These are phyloP conservation scores for Pichia kudriavzevii DNA, from an alignment of 1,139 yeast genomes.

Conservation along the genomic window DNA sequence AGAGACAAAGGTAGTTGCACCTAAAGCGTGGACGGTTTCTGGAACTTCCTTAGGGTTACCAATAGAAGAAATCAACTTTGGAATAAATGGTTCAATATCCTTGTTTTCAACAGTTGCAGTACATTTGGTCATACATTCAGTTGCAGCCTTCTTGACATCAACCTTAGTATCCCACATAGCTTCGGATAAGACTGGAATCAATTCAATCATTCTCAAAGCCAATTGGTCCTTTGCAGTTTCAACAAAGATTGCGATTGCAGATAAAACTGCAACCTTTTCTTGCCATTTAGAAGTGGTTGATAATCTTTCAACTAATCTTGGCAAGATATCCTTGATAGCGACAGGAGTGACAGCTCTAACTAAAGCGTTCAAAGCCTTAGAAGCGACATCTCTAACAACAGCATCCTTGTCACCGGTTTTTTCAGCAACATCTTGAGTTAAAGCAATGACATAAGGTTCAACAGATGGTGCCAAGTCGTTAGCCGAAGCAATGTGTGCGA, in stretches of 20 bases:
- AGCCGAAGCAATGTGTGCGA: slow-evolving; percentile 75
- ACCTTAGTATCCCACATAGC: slow-evolving; percentile 99
- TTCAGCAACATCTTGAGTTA: slow-evolving; percentile 61
- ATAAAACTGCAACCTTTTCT: slow-evolving; percentile 89
- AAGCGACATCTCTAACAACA: slow-evolving; percentile 63
- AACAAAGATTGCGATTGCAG: slow-evolving; percentile 78
- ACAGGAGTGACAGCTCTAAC: slow-evolving; percentile 83
- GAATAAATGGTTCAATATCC: slow-evolving; percentile 98
- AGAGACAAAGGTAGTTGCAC: slow-evolving; percentile 99
- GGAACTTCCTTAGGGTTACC: slow-evolving; percentile 96
- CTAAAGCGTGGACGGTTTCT: slow-evolving; percentile 96
- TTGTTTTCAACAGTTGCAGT: slow-evolving; percentile 98
- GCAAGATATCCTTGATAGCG: slow-evolving; percentile 85
- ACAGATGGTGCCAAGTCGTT: slow-evolving; percentile 81
- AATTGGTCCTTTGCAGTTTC: slow-evolving; percentile 93
- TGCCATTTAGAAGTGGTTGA: slow-evolving; percentile 88
- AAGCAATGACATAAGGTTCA: slow-evolving; percentile 85
- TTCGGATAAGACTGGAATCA: slow-evolving; percentile 96
- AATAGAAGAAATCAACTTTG: slow-evolving; percentile 93
- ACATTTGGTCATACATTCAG: slow-evolving; percentile 89
- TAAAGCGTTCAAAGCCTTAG: slow-evolving; percentile 67
- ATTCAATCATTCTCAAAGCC: slow-evolving; percentile 98
- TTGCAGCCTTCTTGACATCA: slow-evolving; percentile 96
- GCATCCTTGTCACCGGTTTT: slow-evolving; percentile 88
- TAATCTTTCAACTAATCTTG: slow-evolving; percentile 66